A percentile compares a stretch with the other conserved stretches of the same genome.
These are phyloP conservation scores for Diversispora epigaea DNA, from an alignment of 192 early-diverging fungal species.

Conservation along the genomic window DNA sequence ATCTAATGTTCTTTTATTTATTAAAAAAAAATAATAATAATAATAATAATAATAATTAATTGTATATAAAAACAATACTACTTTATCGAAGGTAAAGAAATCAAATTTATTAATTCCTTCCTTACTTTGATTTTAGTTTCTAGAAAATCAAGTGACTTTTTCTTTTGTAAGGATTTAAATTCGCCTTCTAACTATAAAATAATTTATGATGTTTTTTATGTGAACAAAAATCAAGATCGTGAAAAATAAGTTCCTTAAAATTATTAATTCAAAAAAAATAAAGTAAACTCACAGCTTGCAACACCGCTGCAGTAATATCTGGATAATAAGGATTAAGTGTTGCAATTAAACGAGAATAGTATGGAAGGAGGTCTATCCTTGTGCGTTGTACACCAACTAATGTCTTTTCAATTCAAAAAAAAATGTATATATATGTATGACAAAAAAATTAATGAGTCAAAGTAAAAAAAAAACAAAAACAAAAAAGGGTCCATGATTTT, in stretches of 20 bases:
- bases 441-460: not conserved
- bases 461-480: not conserved
- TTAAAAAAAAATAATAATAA: not conserved
- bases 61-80: not conserved
- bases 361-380: conserved; percentile 83
- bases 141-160: conserved; percentile 67
- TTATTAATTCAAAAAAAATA: not conserved
- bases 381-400: conserved; percentile 78
- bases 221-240: conserved; percentile 9
- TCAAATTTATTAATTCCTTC: no score
- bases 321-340: conserved; percentile 84
- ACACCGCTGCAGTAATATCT: conserved; percentile 73
- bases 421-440: not conserved
- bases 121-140: conserved; percentile 75
- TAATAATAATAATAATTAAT: not conserved
- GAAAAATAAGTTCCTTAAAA: conserved; percentile 2
- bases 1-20: conserved; percentile 66
- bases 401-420: conserved; percentile 35
- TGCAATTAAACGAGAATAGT: conserved; percentile 87
- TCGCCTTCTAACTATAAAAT: conserved; percentile 61
- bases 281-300: conserved; percentile 54
- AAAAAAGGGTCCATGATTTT: not conserved
- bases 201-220: no score
- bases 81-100: no score
- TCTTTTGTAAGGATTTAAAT: conserved; percentile 71